Percentiles rank a stretch among this genome's conserved stretches.
phyloP scores from a whole-genome alignment of 164 flowering plant species.

The Umbilicus rupestris region DNA sequence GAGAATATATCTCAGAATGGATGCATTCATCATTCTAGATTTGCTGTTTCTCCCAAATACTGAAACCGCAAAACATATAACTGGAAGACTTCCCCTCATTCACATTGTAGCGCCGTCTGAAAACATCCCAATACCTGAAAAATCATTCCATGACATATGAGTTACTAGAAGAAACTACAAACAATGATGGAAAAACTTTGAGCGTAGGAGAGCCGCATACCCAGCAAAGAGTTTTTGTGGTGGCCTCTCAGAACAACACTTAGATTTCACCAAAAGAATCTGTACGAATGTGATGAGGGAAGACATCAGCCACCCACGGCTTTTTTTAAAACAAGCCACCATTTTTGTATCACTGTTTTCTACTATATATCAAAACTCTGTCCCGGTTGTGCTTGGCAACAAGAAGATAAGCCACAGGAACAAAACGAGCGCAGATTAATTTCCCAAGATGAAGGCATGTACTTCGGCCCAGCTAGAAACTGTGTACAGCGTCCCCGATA shows the following conservation, averaged over 20 bases:
- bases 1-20: background rate
- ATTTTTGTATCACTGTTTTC: constrained; percentile 16
- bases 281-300: constrained; percentile 13
- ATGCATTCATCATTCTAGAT: background rate
- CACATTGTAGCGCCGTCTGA: background rate
- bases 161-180: background rate
- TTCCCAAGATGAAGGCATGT: constrained; percentile 51
- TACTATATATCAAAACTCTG: constrained; percentile 17
- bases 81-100: background rate
- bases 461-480: constrained; percentile 59
- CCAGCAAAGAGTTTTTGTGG: background rate
- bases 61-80: background rate
- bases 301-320: constrained; percentile 18
- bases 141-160: background rate
- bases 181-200: background rate
- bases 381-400: constrained; percentile 15
- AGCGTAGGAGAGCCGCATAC: background rate
- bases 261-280: constrained; percentile 15
- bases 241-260: constrained; percentile 5
- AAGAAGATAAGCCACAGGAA: constrained; percentile 8
- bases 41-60: constrained; percentile 1
- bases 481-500: constrained; percentile 47
- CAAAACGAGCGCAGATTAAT: constrained; percentile 18
- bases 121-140: background rate
- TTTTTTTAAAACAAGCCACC: constrained; percentile 32